These are phyloP conservation scores for Didymella pomorum DNA, from an alignment of 2,329 filamentous ascomycete genomes.

Conservation along the genomic window DNA sequence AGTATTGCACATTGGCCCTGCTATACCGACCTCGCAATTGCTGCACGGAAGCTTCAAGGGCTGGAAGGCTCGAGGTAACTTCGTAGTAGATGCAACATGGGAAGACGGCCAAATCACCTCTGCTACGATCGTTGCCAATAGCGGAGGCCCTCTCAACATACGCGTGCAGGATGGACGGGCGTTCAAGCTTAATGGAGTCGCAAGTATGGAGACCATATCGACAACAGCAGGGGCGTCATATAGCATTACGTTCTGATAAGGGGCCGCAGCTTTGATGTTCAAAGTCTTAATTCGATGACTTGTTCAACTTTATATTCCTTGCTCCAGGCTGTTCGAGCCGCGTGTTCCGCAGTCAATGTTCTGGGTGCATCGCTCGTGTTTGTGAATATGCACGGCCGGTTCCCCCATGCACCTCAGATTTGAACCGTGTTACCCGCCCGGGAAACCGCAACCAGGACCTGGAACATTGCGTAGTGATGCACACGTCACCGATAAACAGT, in stretches of 20 bases:
- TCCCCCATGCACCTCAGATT: neutral
- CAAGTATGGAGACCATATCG: neutral
- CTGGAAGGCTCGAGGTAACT: constrained; percentile 2
- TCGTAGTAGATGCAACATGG: neutral
- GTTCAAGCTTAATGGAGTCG: neutral
- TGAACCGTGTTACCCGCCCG: neutral
- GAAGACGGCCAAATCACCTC: neutral
- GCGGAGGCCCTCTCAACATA: neutral
- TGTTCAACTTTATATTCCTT: neutral
- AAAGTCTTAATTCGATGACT: neutral
- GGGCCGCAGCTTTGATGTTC: neutral
- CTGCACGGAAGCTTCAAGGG: neutral
- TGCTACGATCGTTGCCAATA: neutral
- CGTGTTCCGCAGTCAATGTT: neutral
- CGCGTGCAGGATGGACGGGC: neutral
- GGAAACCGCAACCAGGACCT: neutral
- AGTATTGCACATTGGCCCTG: neutral
- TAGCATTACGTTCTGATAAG: neutral
- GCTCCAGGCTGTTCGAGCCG: neutral
- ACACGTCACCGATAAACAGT: constrained; percentile 1
- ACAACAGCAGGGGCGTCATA: constrained; percentile 1
- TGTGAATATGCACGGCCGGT: neutral
- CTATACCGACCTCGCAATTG: neutral
- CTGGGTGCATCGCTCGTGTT: neutral
- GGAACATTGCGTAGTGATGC: neutral